Percentiles rank a stretch among this genome's conserved stretches.
Evolutionary conservation across 2,329 filamentous ascomycete genomes (phyloP).

Genomic region (Cercospora beticola): DNA sequence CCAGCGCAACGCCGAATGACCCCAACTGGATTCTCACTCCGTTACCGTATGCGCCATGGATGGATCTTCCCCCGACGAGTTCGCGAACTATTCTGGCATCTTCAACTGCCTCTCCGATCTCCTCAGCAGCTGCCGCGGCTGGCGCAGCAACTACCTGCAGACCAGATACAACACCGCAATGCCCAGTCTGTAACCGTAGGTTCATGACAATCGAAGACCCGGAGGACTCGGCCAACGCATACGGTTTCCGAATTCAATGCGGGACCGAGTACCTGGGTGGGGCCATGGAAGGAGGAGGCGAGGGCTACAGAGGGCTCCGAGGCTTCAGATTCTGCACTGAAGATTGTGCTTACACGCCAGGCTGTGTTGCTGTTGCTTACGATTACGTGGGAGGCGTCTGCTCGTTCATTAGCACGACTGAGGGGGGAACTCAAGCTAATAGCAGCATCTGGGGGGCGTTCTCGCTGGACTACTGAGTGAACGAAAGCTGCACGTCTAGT

Average conservation of each 20-base stretch:
- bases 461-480: background rate
- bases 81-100: background rate
- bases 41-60: background rate
- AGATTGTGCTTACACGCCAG: constrained; percentile 24
- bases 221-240: constrained; percentile 4
- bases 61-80: background rate
- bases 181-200: constrained; percentile 26
- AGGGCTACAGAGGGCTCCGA: background rate
- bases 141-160: background rate
- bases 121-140: background rate
- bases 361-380: constrained; percentile 31
- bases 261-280: constrained; percentile 33
- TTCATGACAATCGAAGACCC: constrained; percentile 16
- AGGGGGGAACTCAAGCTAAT: background rate
- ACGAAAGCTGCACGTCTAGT: background rate
- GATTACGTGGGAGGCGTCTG: constrained; percentile 7
- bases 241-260: constrained; percentile 27
- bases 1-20: background rate
- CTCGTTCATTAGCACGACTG: constrained; percentile 8
- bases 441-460: constrained; percentile 5
- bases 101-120: background rate
- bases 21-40: background rate
- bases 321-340: constrained; percentile 29
- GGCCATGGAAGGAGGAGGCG: constrained; percentile 23
- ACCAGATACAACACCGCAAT: constrained; percentile 8